A percentile compares a stretch with the other conserved stretches of the same genome.
Evolutionary conservation across 129 eudicot genomes (phyloP).

Genomic region (Lactuca saligna): DNA sequence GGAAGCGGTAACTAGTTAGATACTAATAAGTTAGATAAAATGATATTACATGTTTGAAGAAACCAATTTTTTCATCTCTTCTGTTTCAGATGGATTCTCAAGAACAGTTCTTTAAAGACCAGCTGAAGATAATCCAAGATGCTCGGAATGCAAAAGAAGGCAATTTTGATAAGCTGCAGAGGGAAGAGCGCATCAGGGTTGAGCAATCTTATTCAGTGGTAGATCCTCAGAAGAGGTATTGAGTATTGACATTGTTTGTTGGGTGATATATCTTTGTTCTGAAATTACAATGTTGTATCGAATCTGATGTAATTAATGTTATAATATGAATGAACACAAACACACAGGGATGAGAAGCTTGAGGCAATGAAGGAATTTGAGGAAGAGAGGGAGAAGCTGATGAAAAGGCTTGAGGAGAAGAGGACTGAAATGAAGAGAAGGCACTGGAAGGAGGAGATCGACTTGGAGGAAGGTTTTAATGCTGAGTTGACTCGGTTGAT

Average conservation of each 20-base stretch:
- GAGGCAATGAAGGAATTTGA: slow-evolving; percentile 53
- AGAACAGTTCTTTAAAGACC: slow-evolving; percentile 72
- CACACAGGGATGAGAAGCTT: slow-evolving; percentile 39
- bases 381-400: slow-evolving; percentile 51
- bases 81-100: slow-evolving; percentile 66
- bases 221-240: slow-evolving; percentile 49
- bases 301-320: too few species aligned
- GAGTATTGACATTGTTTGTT: not conserved
- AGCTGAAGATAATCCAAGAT: slow-evolving; percentile 44
- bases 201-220: slow-evolving; percentile 31
- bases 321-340: not conserved
- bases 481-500: slow-evolving; percentile 44
- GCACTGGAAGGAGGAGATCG: slow-evolving; percentile 50
- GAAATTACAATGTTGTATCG: too few species aligned
- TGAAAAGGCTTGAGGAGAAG: slow-evolving; percentile 39
- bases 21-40: too few species aligned
- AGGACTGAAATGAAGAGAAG: slow-evolving; percentile 45
- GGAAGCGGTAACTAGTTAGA: slow-evolving; percentile 57
- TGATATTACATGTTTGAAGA: too few species aligned
- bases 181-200: slow-evolving; percentile 45
- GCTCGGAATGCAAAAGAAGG: slow-evolving; percentile 52
- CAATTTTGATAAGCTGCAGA: slow-evolving; percentile 61
- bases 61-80: not conserved
- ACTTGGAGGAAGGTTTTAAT: slow-evolving; percentile 58
- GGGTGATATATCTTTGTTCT: not conserved